Evolutionary conservation across 805 yeast species (phyloP), one percentile per base, ranked within the genome.

Genomic region (Nakazawaea laoshanensis): DNA sequence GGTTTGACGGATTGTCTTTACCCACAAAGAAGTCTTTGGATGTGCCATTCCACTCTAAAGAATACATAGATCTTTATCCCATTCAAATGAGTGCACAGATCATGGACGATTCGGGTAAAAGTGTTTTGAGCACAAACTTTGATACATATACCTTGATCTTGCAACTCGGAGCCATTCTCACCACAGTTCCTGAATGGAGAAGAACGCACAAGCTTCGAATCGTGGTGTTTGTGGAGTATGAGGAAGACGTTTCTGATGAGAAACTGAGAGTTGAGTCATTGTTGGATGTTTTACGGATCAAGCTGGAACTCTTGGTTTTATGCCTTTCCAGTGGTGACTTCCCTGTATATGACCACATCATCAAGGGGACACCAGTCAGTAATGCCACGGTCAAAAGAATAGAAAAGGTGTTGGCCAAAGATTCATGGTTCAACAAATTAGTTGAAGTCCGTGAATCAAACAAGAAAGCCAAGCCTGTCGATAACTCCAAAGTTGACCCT

Each of bases 161-260:
- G 38, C 99, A 92, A 49, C 62, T 92, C 36, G 98, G 97, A 3
- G 94, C 95, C 2, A 89, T 92, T 43, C 60, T 92, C 37, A 75
- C 83, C 8, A 88, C 98, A 0, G 98, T 92, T 3, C 94, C 94
- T 1, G 82, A 79, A 27, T 92, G 99, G 99, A 77, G 83, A 42
- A 65, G 65, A 30, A 76, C 81, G 0, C 92, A 86, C 49, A 59
- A 54, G 5, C 52, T 92, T 24, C 63, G 98, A 38, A 86, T 92
- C 8, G 77, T 92, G 32, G 94, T 83, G 0, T 89, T 92, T 64
- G 96, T 92, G 19, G 98, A 92, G 55, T 65, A 66, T 36, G 63
- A 61, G 28, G 59, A 59, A 0, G 96, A 88, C 43, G 71, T 85
- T 18, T 66, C 57, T 2, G 86, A 81, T 30, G 99, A 92, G 48